Conservation (phyloP, 768 basidiomycete species). For the Leccinum variicolor region DNA sequence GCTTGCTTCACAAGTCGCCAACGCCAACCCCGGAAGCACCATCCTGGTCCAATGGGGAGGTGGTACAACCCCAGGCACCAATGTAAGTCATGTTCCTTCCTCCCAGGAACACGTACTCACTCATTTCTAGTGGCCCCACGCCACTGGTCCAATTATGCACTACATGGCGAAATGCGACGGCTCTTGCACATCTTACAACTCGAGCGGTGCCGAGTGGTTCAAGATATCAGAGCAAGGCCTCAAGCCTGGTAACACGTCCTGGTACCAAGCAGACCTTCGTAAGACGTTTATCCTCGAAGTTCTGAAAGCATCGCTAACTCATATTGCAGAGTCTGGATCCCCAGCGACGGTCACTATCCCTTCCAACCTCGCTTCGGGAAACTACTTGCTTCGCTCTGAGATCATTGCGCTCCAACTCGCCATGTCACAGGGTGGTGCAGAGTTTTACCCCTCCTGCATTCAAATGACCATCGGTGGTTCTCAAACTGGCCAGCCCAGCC, state of each 20-base stretch:
- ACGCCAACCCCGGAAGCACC: conserved; percentile 56
- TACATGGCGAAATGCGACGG: conserved; percentile 66
- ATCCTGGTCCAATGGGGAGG: conserved; percentile 53
- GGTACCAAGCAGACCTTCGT: conserved; percentile 53
- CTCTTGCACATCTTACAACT: conserved; percentile 54
- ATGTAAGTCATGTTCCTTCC: conserved; percentile 15
- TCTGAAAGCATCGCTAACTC: not conserved
- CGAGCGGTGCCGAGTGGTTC: conserved; percentile 62
- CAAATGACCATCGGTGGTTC: conserved; percentile 28
- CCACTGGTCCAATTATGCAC: conserved; percentile 64
- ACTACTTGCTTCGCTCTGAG: conserved; percentile 75
- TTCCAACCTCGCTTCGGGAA: conserved; percentile 53
- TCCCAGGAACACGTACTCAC: not conserved
- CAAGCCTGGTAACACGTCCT: conserved; percentile 32
- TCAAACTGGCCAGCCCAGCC: conserved; percentile 20
- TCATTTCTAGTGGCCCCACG: conserved; percentile 44
- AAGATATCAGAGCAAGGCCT: conserved; percentile 60
- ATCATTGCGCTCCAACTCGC: conserved; percentile 74
- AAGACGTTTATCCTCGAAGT: conserved; percentile 11
- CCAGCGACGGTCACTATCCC: conserved; percentile 43
- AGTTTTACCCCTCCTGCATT: conserved; percentile 29
- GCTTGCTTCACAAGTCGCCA: conserved; percentile 43
- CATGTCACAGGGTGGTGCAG: conserved; percentile 48
- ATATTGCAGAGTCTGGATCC: conserved; percentile 33
- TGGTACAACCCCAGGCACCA: conserved; percentile 31